Evolutionary conservation across 495 filamentous ascomycete species (phyloP), one percentile per base, ranked within the genome.

Genomic region (Pyronema domesticum): DNA sequence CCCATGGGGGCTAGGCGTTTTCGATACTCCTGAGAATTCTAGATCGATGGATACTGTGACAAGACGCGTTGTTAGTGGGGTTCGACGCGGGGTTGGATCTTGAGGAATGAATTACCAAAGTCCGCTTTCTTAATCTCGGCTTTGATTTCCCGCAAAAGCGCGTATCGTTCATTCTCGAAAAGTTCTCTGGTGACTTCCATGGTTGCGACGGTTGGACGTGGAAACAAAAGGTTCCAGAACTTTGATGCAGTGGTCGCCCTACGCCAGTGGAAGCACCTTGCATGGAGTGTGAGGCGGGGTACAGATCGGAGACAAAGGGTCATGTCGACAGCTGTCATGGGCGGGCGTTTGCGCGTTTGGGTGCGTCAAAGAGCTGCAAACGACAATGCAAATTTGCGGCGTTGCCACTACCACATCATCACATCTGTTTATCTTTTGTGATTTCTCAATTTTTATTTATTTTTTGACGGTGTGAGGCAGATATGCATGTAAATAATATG

Each of bases 11-110:
- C 49, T 51, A 37, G 64, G 61, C 42, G 68, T 59, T 15, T 67
- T 55, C 43, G 68, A 57, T 45, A 93, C 80, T 0, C 86, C 86
- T 3, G 80, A 84, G 58, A 91, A 75, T 64, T 94, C 86, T 18
- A 88, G 69, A 59, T 91, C 86, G 39, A 91, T 63, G 0, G 81
- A 64, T 3, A 91, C 60, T 63, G 46, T 8, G 50, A 6, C 30
- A n/a, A 34, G 47, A 11, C 6, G 6, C 11, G 33, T 58, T 19
- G 58, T 50, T 49, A 3, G 19, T 11, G 11, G 47, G 30, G 8
- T 46, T 19, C 40, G 0, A 33, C 48, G 6, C n/a, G 30, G 14
- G 23, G 37, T 33, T 5, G 5, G 23, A 30, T 30, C 2, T 30
- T 30, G 23, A 30, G 23, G 23, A 30, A 30, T 30, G 23, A 30